Base-by-base conservation (phyloP, 495 filamentous ascomycete species). In the Chaetomium fimeti region DNA sequence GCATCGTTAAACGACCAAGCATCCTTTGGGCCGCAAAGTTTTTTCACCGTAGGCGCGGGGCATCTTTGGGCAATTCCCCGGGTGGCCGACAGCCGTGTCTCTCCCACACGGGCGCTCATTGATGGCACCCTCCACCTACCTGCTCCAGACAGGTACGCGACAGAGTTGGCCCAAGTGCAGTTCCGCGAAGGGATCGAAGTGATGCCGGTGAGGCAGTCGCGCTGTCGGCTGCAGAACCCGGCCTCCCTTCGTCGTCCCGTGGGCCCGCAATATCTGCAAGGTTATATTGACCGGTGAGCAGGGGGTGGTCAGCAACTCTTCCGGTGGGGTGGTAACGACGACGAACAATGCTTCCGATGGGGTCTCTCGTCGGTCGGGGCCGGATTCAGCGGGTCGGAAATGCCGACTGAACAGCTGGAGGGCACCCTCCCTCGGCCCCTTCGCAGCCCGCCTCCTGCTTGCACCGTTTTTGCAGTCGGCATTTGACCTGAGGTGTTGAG, bases 201-300 rank as follows among this genome's bases (percentile, higher is more conserved):
- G 48, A 12, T 28, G 28, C 59, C 59, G 59, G 32, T 63, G 52
- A 48, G 49, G 7, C 28, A 20, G 7, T 6, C 27, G 43, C 1
- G 40, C 6, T 51, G 45, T 25, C 43, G 43, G 43, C 28, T 60
- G 27, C 42, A 32, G 27, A 32, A 51, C 58, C 58, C 58, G 45
- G 32, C 51, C 40, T 13, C 22, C 61, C 61, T 48, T 22, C 2
- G n/a, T 22, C 2, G n/a, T 49, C n/a, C 15, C 18, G 13, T 20
- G 32, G 42, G 58, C 43, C 52, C 27, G 57, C 49, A 27, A 56
- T 25, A 40, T 52, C 51, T 58, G 64, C 64, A 66, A 43, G 53
- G 32, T 20, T n/a, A 62, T 40, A 62, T 66, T 62, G 64, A 66
- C 64, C 64, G 64, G 64, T 66, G 64, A 62, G 59, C 51, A 66